Conservation (phyloP, 2,329 filamentous ascomycete genomes). For the Aspergillus luchuensis region DNA sequence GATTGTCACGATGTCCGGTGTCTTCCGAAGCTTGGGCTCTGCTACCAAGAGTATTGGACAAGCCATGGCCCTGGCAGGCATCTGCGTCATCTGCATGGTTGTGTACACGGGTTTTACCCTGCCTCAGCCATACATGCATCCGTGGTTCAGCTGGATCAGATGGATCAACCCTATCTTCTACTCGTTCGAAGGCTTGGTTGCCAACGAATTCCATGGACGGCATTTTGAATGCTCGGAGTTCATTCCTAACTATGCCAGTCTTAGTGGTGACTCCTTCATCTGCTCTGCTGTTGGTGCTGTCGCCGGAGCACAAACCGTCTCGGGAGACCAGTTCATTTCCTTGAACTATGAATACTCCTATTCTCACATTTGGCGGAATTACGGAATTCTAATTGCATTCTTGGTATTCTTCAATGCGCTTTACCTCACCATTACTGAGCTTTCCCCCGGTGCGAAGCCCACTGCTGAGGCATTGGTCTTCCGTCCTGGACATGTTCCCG, state of each 20-base stretch:
- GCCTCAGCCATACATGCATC: slow-evolving; percentile 62
- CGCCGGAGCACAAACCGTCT: slow-evolving; percentile 55
- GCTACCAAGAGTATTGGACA: slow-evolving; percentile 65
- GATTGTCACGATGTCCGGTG: slow-evolving; percentile 76
- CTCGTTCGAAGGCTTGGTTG: slow-evolving; percentile 76
- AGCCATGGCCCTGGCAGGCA: slow-evolving; percentile 54
- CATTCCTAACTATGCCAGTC: slow-evolving; percentile 39
- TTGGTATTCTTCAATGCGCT: neutral
- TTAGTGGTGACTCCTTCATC: slow-evolving; percentile 46
- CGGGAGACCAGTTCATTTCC: slow-evolving; percentile 61
- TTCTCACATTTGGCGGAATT: slow-evolving; percentile 66
- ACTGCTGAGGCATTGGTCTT: slow-evolving; percentile 10
- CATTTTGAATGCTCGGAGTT: slow-evolving; percentile 56
- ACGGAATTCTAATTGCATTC: slow-evolving; percentile 62
- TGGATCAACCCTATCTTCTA: slow-evolving; percentile 79
- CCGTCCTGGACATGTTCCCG: slow-evolving; percentile 2
- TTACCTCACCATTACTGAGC: slow-evolving; percentile 1
- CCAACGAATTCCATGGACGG: slow-evolving; percentile 75
- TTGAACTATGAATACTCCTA: slow-evolving; percentile 59
- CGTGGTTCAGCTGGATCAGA: slow-evolving; percentile 78
- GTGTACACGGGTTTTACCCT: slow-evolving; percentile 52
- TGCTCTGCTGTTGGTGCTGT: slow-evolving; percentile 62
- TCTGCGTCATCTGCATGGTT: slow-evolving; percentile 42
- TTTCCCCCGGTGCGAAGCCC: neutral
- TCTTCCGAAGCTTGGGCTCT: slow-evolving; percentile 76